Base-by-base conservation (phyloP, 768 basidiomycete genomes). In the Wakefieldia striispora region DNA sequence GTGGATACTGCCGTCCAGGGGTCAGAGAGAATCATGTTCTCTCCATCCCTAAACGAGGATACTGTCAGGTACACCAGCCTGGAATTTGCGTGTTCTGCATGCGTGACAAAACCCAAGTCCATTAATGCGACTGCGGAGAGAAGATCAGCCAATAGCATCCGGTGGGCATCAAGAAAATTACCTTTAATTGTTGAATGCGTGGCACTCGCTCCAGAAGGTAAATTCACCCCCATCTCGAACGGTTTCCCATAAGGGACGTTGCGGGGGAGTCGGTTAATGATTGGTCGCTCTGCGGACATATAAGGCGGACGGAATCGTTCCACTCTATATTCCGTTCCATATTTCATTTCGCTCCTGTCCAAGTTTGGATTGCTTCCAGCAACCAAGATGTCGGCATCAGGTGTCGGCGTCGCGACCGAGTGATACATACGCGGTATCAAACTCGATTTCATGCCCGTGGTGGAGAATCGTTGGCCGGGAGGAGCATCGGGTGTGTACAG, bases 231-330 rank as follows among this genome's bases (percentile, higher is more conserved):
- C 23, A 91, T 65, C 51, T 75, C 58, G 45, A 76, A 72, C 26
- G 61, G 69, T 58, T 79, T 57, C 51, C 75, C 73, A 64, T 80
- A 81, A 6, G 64, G 59, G 14, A 88, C 58, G 31, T 58, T 64
- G 26, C 63, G 58, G 1, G 77, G 66, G 12, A 58, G 51, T 17
- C 53, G 57, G 5, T 63, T 38, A 29, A 86, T 74, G 41, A 68
- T 62, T 6, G 88, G 93, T 29, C 91, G 77, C 12, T 75, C 61
- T 57, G 67, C 68, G 21, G 67, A 64, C 81, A 89, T 83, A 62
- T 95, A 98, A 23, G 88, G 86, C 0, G 95, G 95, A 45, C 76
- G 77, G 55, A 95, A 75, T 78, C 86, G 84, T 64, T 97, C 94
- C 27, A 92, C 87, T 43, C 91, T 77, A 64, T 95, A 95, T 65